phyloP scores from a whole-genome alignment of 495 filamentous ascomycete genomes.

The Podospora anserina region DNA sequence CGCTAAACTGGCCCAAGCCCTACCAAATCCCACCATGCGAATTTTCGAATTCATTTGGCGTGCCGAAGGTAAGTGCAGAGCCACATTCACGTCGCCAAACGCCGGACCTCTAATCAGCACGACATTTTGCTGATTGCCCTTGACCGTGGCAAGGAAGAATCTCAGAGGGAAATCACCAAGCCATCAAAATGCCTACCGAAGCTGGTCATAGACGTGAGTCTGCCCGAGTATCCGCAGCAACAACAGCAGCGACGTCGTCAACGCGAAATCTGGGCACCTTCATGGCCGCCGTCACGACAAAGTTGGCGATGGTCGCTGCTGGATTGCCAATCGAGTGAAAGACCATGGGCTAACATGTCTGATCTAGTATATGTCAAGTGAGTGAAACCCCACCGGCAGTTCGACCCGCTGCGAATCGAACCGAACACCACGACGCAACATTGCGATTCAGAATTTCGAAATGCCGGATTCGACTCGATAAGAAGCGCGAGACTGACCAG shows the following conservation, averaged over 20 bases:
- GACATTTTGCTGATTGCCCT: slow-evolving; percentile 37
- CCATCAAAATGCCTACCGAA: slow-evolving; percentile 76
- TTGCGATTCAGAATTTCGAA: slow-evolving; percentile 8
- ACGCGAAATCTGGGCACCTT: neutral
- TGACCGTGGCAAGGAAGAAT: slow-evolving; percentile 32
- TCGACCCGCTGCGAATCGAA: neutral
- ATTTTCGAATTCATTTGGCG: slow-evolving; percentile 37
- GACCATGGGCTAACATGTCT: slow-evolving; percentile 31
- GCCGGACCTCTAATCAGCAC: slow-evolving; percentile 37
- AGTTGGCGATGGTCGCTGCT: slow-evolving; percentile 12
- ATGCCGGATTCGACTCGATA: slow-evolving; percentile 6
- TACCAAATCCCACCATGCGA: slow-evolving; percentile 35
- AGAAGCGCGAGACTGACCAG: slow-evolving; percentile 30
- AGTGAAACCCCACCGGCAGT: slow-evolving; percentile 46
- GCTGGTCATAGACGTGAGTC: slow-evolving; percentile 80
- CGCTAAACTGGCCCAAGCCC: slow-evolving; percentile 29
- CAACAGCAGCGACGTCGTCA: slow-evolving; percentile 13
- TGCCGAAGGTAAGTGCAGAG: slow-evolving; percentile 31
- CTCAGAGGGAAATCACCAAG: slow-evolving; percentile 37
- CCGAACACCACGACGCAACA: slow-evolving; percentile 10
- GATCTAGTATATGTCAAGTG: slow-evolving; percentile 87
- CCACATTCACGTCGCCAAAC: slow-evolving; percentile 40
- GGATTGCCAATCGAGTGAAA: slow-evolving; percentile 5
- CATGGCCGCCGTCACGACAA: neutral
- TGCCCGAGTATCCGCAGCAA: slow-evolving; percentile 9